phyloP scores from a whole-genome alignment of 2,329 filamentous ascomycete species.

The Monilinia vaccinii-corymbosi region DNA sequence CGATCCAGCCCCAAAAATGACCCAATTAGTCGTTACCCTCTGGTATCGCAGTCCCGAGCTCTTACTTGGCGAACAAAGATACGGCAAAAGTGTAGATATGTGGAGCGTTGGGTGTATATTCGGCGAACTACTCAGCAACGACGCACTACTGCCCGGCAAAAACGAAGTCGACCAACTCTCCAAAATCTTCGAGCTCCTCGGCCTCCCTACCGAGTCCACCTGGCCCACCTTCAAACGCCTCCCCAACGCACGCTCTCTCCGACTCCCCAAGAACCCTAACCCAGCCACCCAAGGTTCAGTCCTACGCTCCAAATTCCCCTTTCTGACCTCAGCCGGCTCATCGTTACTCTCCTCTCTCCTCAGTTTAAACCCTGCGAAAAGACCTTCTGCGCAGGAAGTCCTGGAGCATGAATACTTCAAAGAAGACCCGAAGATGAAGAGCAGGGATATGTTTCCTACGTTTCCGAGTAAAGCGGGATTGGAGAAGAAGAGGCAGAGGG shows the following conservation, averaged over 20 bases:
- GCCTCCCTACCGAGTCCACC: slow-evolving; percentile 68
- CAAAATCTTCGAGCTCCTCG: slow-evolving; percentile 82
- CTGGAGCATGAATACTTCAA: slow-evolving; percentile 75
- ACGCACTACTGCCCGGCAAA: slow-evolving; percentile 75
- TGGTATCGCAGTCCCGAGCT: slow-evolving; percentile 95
- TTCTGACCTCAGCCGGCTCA: slow-evolving; percentile 67
- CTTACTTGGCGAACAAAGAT: slow-evolving; percentile 68
- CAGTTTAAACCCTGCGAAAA: slow-evolving; percentile 59
- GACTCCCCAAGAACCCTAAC: slow-evolving; percentile 47
- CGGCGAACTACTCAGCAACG: slow-evolving; percentile 75
- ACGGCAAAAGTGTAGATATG: slow-evolving; percentile 75
- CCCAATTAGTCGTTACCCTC: slow-evolving; percentile 87
- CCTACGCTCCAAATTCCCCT: slow-evolving; percentile 70
- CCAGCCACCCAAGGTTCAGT: slow-evolving; percentile 37
- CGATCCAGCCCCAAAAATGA: slow-evolving; percentile 68
- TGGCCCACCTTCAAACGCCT: slow-evolving; percentile 86
- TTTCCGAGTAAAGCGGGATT: slow-evolving; percentile 93
- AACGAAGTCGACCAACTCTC: slow-evolving; percentile 89
- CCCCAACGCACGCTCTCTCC: slow-evolving; percentile 75
- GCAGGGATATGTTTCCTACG: slow-evolving; percentile 87
- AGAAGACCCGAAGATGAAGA: slow-evolving; percentile 85
- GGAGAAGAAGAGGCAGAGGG: slow-evolving; percentile 64
- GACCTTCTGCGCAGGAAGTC: slow-evolving; percentile 66
- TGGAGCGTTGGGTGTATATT: slow-evolving; percentile 97
- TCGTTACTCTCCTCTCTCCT: slow-evolving; percentile 61